Base-by-base conservation (phyloP, 441 rosid species). In the Daphne laureola region DNA sequence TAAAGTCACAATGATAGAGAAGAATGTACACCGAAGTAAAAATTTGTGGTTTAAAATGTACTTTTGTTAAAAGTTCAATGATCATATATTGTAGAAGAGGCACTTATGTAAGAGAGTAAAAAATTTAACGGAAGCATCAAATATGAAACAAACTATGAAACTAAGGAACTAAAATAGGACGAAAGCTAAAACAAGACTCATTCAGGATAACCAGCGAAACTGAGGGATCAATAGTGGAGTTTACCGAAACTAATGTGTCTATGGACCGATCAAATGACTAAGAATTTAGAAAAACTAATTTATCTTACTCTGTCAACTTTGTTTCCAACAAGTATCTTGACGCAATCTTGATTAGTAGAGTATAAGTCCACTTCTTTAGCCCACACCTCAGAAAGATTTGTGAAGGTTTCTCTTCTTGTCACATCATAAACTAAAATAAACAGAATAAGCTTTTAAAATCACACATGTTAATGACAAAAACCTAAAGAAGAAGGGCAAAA, bases 271-370 rank as follows among this genome's bases (percentile, higher is more conserved):
- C 7, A 50, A 27, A 51, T 50, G 35, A 43, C 14, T n/a, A 35
- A 5, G n/a, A 40, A 1, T 12, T 0, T 26, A 27, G 41, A 53
- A 26, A 5, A 46, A 0, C 48, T 23, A 57, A 49, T 14, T 1
- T 17, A 64, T 69, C 87, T 76, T 68, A 81, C 92, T 71, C 55
- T 71, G 50, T 84, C 92, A 16, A 84, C 86, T 79, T 84, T 84
- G 58, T 84, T 84, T 16, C 92, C 92, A 21, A 84, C 92, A 44
- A 81, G 88, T 76, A 84, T 81, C 77, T 77, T 81, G 38, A 81
- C 69, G 67, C 85, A 84, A 51, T 84, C 77, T 61, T 67, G 86
- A 68, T 79, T 79, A 49, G 83, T 81, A 12, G 82, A 81, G 64
- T 77, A 79, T 43, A 84, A 82, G 56, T 81, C 88, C 66, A 78